Evolutionary conservation across 2,329 filamentous ascomycete species (phyloP).

Genomic region (Verruconis gallopava): DNA sequence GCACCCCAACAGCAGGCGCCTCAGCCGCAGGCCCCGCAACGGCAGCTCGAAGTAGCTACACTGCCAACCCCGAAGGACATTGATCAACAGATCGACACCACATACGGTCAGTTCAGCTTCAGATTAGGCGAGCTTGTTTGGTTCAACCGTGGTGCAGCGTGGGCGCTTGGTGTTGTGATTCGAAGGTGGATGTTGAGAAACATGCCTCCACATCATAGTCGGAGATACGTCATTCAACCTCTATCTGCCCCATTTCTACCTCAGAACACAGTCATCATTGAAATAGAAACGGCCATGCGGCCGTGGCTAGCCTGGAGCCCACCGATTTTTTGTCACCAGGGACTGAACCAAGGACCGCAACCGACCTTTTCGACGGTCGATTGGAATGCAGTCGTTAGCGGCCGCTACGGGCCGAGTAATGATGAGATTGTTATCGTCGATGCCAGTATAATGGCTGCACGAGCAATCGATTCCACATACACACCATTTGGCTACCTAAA

Average conservation of each 20-base stretch:
- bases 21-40: conserved; percentile 21
- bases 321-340: conserved; percentile 35
- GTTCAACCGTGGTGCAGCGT: conserved; percentile 39
- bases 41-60: no score
- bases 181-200: conserved; percentile 22
- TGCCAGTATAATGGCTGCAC: conserved; percentile 44
- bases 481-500: conserved; percentile 39
- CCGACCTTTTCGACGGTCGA: conserved; percentile 37
- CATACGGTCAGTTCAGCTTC: conserved; percentile 37
- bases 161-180: conserved; percentile 40
- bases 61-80: conserved; percentile 27
- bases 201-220: conserved; percentile 16
- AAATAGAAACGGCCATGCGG: conserved; percentile 32
- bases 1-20: neutral
- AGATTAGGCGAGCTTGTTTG: conserved; percentile 44
- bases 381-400: conserved; percentile 33
- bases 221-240: conserved; percentile 34
- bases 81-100: conserved; percentile 38
- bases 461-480: conserved; percentile 41
- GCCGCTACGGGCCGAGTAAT: conserved; percentile 35
- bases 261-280: conserved; percentile 25
- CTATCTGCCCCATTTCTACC: conserved; percentile 32
- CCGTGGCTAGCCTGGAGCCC: conserved; percentile 48
- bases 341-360: conserved; percentile 27
- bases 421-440: conserved; percentile 33